Evolutionary conservation across 2,329 filamentous ascomycete genomes (phyloP).

Genomic region (Aspergillus pseudonomiae): DNA sequence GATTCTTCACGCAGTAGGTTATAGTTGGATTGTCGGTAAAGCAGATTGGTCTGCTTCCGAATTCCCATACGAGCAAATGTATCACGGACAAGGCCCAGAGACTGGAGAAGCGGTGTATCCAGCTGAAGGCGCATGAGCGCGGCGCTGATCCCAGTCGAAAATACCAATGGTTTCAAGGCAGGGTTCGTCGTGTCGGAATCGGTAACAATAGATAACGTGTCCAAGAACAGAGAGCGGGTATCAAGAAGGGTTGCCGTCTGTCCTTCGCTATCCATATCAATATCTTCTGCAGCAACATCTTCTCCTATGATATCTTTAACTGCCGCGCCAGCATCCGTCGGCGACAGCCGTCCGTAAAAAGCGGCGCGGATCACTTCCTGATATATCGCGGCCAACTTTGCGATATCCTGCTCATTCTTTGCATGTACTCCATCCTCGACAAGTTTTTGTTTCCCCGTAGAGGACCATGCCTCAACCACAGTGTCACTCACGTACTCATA

Average conservation of each 20-base stretch:
- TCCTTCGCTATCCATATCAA: conserved; percentile 50
- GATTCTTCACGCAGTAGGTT: conserved; percentile 94
- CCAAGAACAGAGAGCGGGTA: conserved; percentile 73
- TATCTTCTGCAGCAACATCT: conserved; percentile 52
- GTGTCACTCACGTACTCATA: conserved; percentile 78
- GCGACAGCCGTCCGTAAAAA: conserved; percentile 68
- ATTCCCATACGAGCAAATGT: conserved; percentile 83
- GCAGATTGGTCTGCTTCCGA: conserved; percentile 85
- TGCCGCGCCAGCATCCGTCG: conserved; percentile 69
- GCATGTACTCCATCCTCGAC: conserved; percentile 67
- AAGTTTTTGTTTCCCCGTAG: conserved; percentile 67
- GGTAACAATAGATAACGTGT: conserved; percentile 77
- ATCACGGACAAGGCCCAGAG: conserved; percentile 78
- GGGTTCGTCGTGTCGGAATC: conserved; percentile 67
- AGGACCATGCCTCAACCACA: conserved; percentile 68
- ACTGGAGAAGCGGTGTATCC: conserved; percentile 75
- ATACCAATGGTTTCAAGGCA: conserved; percentile 68
- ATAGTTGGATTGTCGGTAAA: conserved; percentile 96
- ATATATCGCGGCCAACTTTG: conserved; percentile 71
- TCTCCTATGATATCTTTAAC: conserved; percentile 74
- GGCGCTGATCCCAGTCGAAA: conserved; percentile 72
- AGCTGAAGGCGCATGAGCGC: conserved; percentile 76
- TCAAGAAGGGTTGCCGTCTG: conserved; percentile 54
- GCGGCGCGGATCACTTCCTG: conserved; percentile 83
- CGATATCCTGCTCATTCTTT: conserved; percentile 67